phyloP scores from a whole-genome alignment of 345 rosid genomes.

The Carallia pectinifolia region DNA sequence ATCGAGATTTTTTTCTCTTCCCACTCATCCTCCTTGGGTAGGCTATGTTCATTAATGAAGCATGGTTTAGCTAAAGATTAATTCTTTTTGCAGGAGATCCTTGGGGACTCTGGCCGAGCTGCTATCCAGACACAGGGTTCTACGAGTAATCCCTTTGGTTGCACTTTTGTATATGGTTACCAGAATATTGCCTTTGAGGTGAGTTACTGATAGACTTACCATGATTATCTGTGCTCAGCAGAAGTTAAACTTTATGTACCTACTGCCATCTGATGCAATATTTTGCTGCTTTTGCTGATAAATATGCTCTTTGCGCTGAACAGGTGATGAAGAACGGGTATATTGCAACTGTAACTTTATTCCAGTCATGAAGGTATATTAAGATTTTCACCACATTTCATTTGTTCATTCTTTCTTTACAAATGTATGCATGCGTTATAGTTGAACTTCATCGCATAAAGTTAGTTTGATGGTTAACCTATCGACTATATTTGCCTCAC shows the following conservation, averaged over 20 bases:
- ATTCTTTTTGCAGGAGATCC: conserved; percentile 57
- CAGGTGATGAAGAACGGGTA: conserved; percentile 98
- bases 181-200: conserved; percentile 97
- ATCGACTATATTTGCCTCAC: no score
- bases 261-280: neutral
- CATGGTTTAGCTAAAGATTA: conserved; percentile 1
- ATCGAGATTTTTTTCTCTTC: no score
- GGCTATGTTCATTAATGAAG: neutral
- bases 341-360: conserved; percentile 85
- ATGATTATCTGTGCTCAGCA: neutral
- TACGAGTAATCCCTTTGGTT: conserved; percentile 90
- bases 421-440: neutral
- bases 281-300: conserved; percentile 13
- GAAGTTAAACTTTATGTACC: neutral
- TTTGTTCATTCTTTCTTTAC: neutral
- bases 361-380: conserved; percentile 55
- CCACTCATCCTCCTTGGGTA: no score
- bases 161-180: conserved; percentile 93
- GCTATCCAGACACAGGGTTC: conserved; percentile 99
- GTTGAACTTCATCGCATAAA: no score
- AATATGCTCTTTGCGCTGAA: conserved; percentile 9
- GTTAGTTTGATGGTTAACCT: no score
- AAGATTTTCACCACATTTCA: neutral
- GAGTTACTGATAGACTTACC: conserved; percentile 8
- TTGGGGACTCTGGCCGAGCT: conserved; percentile 95